Conservation (phyloP, 148 eudicot genomes). For the Vaccinium corymbosum region DNA sequence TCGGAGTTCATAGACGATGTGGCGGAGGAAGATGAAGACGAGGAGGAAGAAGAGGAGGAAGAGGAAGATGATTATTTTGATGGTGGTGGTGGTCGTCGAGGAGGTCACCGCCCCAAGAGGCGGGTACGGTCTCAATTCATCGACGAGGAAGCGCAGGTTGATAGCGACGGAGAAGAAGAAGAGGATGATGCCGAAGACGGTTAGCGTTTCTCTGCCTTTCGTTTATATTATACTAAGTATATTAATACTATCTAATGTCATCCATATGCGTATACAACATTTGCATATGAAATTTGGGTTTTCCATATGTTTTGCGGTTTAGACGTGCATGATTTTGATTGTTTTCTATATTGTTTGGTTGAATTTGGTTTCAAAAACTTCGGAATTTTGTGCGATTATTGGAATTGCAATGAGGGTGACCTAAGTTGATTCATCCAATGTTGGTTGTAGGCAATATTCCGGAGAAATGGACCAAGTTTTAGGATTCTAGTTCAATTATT, state of each 20-base stretch:
- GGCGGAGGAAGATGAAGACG: conserved; percentile 80
- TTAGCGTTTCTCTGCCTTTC: conserved; percentile 27
- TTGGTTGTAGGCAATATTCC: not conserved
- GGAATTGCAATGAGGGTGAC: not conserved
- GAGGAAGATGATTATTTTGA: conserved; percentile 21
- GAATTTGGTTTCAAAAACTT: not conserved
- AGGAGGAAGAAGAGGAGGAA: conserved; percentile 50
- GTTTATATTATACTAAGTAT: not conserved
- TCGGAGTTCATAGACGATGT: conserved; percentile 58
- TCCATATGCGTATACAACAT: not conserved
- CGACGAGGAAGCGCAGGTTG: conserved; percentile 28
- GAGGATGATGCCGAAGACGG: conserved; percentile 90
- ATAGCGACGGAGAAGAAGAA: conserved; percentile 60
- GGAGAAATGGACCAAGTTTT: not conserved
- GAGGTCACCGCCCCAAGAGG: conserved; percentile 19
- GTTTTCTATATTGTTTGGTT: not conserved
- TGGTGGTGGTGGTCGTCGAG: conserved; percentile 22
- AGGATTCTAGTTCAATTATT: not conserved
- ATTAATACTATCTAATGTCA: not conserved
- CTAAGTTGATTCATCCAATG: not conserved
- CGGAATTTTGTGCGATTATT: not conserved
- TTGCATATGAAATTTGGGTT: not conserved
- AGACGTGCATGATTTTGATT: not conserved
- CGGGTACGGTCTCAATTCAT: conserved; percentile 38
- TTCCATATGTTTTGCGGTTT: not conserved